Percentiles rank a stretch among this genome's conserved stretches.
phyloP scores from a whole-genome alignment of 768 basidiomycete genomes.

The Mrakia frigida region DNA sequence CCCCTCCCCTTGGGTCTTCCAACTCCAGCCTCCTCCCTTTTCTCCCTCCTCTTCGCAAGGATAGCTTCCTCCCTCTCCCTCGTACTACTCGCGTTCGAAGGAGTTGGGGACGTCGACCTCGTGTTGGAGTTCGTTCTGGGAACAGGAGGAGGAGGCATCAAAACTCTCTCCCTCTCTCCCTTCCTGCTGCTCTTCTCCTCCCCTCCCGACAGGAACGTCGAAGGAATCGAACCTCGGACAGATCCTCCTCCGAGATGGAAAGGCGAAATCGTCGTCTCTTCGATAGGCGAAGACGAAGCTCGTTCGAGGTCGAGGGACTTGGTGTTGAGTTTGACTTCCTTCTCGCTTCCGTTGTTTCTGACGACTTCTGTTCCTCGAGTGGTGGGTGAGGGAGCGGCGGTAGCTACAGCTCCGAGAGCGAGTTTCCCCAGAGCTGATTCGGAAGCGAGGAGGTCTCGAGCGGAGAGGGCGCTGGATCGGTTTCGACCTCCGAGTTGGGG shows the following conservation, averaged over 20 bases:
- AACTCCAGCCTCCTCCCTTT: neutral
- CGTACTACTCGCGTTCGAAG: slow-evolving; percentile 17
- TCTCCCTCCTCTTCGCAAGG: slow-evolving; percentile 9
- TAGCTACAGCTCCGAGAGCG: slow-evolving; percentile 13
- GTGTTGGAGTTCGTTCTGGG: neutral
- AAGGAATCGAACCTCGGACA: neutral
- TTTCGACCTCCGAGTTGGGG: neutral
- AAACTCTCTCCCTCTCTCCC: slow-evolving; percentile 2
- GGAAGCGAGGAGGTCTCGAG: slow-evolving; percentile 20
- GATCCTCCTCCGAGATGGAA: neutral
- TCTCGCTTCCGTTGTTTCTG: slow-evolving; percentile 21
- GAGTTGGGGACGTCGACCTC: slow-evolving; percentile 9
- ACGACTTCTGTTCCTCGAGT: neutral
- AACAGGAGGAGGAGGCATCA: slow-evolving; percentile 29
- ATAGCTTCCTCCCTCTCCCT: slow-evolving; percentile 20
- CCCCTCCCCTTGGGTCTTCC: neutral
- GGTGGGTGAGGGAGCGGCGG: neutral
- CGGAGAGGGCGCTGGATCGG: slow-evolving; percentile 16
- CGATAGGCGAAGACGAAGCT: slow-evolving; percentile 11
- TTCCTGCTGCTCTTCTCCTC: neutral
- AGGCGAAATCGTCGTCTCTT: slow-evolving; percentile 12
- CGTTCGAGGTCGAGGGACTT: neutral
- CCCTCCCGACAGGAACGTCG: neutral
- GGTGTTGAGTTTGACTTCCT: slow-evolving; percentile 17
- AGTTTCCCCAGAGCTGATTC: slow-evolving; percentile 24